These are phyloP conservation scores for Spathaspora gorwiae DNA, from an alignment of 805 yeast genomes.

Conservation along the genomic window DNA sequence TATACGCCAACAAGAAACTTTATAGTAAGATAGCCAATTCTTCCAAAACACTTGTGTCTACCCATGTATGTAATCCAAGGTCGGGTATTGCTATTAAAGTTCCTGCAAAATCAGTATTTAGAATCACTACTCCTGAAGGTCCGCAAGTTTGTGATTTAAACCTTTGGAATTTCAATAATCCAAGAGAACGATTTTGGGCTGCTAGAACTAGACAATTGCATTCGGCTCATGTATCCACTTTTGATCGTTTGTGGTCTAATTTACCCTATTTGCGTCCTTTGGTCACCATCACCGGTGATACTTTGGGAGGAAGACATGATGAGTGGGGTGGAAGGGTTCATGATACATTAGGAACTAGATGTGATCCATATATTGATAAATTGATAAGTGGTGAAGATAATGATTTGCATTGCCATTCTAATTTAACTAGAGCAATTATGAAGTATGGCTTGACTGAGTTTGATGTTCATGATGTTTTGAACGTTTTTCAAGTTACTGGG, in stretches of 20 bases:
- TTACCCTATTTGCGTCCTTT: slow-evolving; percentile 63
- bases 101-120: slow-evolving; percentile 55
- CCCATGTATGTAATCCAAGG: slow-evolving; percentile 46
- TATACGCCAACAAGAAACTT: slow-evolving; percentile 46
- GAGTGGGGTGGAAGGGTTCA: slow-evolving; percentile 65
- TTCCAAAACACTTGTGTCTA: slow-evolving; percentile 38
- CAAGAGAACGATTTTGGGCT: slow-evolving; percentile 66
- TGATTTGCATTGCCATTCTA: slow-evolving; percentile 65
- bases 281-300: slow-evolving; percentile 60
- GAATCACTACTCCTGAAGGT: slow-evolving; percentile 62
- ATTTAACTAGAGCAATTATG: slow-evolving; percentile 53
- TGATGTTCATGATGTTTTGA: slow-evolving; percentile 66
- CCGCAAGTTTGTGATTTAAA: slow-evolving; percentile 71
- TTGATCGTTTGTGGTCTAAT: slow-evolving; percentile 61
- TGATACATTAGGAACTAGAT: slow-evolving; percentile 63
- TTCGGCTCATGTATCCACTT: slow-evolving; percentile 56
- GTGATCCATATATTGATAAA: slow-evolving; percentile 67
- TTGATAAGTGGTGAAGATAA: slow-evolving; percentile 60
- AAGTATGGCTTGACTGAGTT: slow-evolving; percentile 60
- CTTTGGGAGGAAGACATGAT: slow-evolving; percentile 51
- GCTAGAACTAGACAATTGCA: slow-evolving; percentile 64
- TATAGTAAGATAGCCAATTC: slow-evolving; percentile 44
- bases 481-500: slow-evolving; percentile 68
- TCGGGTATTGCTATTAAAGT: slow-evolving; percentile 60
- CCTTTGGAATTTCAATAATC: slow-evolving; percentile 58